Conservation (phyloP, 2,329 filamentous ascomycete species). For the Arachnopeziza araneosa region DNA sequence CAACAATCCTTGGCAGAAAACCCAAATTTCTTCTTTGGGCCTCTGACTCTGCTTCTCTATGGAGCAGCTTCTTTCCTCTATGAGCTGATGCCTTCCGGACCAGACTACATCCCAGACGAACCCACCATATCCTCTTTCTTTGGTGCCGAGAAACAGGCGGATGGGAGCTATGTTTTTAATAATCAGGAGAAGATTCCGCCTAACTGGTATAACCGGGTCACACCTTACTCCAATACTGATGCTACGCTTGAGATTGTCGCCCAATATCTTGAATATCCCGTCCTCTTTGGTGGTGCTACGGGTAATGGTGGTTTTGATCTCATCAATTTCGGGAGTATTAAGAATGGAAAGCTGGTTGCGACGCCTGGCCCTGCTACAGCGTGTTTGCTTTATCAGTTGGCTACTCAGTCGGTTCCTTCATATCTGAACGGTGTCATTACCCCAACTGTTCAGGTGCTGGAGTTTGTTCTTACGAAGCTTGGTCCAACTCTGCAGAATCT, state of each 20-base stretch:
- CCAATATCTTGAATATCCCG: conserved; percentile 38
- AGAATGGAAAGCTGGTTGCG: conserved; percentile 33
- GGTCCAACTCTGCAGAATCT: conserved; percentile 29
- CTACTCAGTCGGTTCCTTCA: conserved; percentile 33
- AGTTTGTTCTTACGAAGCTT: conserved; percentile 25
- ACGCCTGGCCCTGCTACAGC: conserved; percentile 25
- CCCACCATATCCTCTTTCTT: conserved; percentile 30
- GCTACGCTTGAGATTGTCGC: conserved; percentile 35
- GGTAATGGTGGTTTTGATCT: conserved; percentile 34
- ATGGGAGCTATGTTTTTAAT: conserved; percentile 34
- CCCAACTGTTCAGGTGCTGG: conserved; percentile 32
- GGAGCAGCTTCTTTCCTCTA: conserved; percentile 22
- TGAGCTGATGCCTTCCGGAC: conserved; percentile 21
- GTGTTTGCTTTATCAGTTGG: conserved; percentile 41
- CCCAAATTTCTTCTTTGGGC: conserved; percentile 24
- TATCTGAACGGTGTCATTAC: conserved; percentile 33
- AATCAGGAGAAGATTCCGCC: conserved; percentile 27
- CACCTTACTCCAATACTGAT: conserved; percentile 30
- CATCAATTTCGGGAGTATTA: conserved; percentile 34
- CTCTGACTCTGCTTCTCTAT: conserved; percentile 21
- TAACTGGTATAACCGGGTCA: conserved; percentile 20
- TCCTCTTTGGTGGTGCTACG: conserved; percentile 39
- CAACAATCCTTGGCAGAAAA: conserved; percentile 22
- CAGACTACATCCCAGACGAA: conserved; percentile 24
- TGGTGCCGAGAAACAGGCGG: conserved; percentile 34